A percentile compares a stretch with the other conserved stretches of the same genome.
Evolutionary conservation across 495 filamentous ascomycete species (phyloP).

Genomic region (Cercophora newfieldiana): DNA sequence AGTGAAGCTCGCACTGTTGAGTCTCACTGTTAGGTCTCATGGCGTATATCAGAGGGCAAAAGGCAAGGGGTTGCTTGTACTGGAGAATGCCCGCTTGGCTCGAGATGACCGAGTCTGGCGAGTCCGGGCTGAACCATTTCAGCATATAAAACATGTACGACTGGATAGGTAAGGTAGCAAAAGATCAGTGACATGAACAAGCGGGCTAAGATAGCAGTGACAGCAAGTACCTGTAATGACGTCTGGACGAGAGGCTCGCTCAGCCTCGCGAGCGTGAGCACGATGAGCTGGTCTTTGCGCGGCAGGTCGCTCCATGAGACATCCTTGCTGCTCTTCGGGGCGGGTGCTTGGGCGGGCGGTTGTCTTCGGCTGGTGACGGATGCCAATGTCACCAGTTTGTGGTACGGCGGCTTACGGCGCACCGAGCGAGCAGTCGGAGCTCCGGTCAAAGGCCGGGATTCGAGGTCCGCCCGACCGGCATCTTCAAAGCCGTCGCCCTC

Average conservation of each 20-base stretch:
- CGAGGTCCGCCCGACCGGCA: not conserved
- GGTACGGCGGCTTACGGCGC: not conserved
- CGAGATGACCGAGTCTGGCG: slow-evolving; percentile 69
- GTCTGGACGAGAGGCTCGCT: slow-evolving; percentile 81
- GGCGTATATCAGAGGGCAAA: not conserved
- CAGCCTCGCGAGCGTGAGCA: slow-evolving; percentile 71
- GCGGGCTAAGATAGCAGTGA: not conserved
- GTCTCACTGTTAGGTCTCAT: not conserved
- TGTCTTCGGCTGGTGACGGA: too few species aligned
- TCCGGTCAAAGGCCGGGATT: not conserved
- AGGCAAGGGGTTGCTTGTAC: slow-evolving; percentile 12
- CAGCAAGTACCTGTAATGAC: slow-evolving; percentile 57
- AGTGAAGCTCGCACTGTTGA: slow-evolving; percentile 63
- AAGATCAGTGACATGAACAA: not conserved
- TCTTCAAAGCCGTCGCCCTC: not conserved
- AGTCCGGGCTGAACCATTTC: slow-evolving; percentile 64
- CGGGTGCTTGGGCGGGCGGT: not conserved
- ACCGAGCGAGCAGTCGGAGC: not conserved
- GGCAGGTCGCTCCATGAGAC: slow-evolving; percentile 72
- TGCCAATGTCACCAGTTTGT: not conserved
- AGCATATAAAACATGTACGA: slow-evolving; percentile 81
- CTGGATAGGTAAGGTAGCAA: too few species aligned
- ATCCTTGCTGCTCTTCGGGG: not conserved
- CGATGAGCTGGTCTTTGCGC: slow-evolving; percentile 69
- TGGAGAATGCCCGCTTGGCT: slow-evolving; percentile 77